phyloP scores from a whole-genome alignment of 257 asterid species.

The Handroanthus guayacan region DNA sequence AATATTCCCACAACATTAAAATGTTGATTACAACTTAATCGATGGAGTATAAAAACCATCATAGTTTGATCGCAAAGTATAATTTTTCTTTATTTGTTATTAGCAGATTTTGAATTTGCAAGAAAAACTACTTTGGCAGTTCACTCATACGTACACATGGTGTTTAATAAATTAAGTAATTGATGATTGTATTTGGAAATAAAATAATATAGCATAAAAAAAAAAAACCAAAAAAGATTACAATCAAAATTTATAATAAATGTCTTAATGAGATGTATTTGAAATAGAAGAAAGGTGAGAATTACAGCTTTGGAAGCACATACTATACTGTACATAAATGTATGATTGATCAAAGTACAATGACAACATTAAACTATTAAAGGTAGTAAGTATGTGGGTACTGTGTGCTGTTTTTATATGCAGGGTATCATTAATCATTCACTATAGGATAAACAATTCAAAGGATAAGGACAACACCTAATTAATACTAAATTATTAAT shows the following conservation, averaged over 20 bases:
- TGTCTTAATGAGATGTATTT: no score
- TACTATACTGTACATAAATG: neutral
- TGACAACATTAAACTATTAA: conserved; percentile 3
- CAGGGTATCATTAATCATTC: conserved; percentile 21
- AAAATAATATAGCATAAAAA: neutral
- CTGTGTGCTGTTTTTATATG: conserved; percentile 26
- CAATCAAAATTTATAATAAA: neutral
- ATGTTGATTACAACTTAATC: no score
- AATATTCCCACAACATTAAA: no score
- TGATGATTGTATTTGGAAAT: no score
- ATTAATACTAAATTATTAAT: neutral
- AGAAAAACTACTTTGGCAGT: no score
- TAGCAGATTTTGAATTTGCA: no score
- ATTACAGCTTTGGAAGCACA: conserved; percentile 26
- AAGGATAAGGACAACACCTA: conserved; percentile 28
- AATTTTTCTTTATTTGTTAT: no score
- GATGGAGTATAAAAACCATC: no score
- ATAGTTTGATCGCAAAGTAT: no score
- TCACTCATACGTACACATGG: no score
- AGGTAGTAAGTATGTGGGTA: conserved; percentile 30
- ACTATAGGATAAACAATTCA: conserved; percentile 2
- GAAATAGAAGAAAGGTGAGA: neutral
- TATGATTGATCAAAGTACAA: conserved; percentile 24
- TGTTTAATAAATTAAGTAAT: no score
- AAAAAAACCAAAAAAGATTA: neutral